These are phyloP conservation scores for Diaporthe australafricana DNA, from an alignment of 2,329 filamentous ascomycete genomes.

Conservation along the genomic window DNA sequence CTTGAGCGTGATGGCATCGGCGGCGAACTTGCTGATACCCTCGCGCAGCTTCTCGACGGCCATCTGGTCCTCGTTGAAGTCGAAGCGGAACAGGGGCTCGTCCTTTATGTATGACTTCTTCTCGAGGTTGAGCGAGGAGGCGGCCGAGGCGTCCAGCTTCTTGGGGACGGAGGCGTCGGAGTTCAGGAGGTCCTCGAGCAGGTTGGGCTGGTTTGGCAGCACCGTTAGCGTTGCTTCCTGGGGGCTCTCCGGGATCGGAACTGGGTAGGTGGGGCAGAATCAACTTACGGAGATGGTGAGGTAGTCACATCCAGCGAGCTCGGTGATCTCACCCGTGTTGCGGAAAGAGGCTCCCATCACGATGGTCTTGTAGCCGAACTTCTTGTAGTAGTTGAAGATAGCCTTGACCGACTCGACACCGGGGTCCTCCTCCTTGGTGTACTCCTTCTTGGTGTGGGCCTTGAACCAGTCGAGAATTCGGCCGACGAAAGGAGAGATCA, in stretches of 20 bases:
- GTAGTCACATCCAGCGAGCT: conserved; percentile 98
- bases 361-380: conserved; percentile 98
- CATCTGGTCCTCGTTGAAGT: conserved; percentile 99
- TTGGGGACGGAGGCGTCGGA: conserved; percentile 83
- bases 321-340: conserved; percentile 95
- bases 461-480: conserved; percentile 99
- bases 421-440: conserved; percentile 89
- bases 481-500: conserved; percentile 99
- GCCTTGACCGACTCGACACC: conserved; percentile 92
- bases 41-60: conserved; percentile 98
- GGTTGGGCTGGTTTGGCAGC: conserved; percentile 72
- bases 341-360: conserved; percentile 99
- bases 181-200: conserved; percentile 94
- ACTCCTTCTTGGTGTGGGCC: conserved; percentile 93
- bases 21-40: conserved; percentile 99
- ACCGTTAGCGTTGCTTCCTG: background rate
- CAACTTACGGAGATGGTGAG: conserved; percentile 90
- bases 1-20: conserved; percentile 95
- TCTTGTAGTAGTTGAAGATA: conserved; percentile 99
- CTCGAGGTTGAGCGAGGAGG: conserved; percentile 77
- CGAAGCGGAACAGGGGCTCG: conserved; percentile 94
- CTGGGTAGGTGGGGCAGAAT: background rate
- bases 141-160: conserved; percentile 85
- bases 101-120: conserved; percentile 93
- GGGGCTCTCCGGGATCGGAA: conserved; percentile 4